Evolutionary conservation across 1,284 basidiomycete species (phyloP).

Genomic region (Marasmius sp.): DNA sequence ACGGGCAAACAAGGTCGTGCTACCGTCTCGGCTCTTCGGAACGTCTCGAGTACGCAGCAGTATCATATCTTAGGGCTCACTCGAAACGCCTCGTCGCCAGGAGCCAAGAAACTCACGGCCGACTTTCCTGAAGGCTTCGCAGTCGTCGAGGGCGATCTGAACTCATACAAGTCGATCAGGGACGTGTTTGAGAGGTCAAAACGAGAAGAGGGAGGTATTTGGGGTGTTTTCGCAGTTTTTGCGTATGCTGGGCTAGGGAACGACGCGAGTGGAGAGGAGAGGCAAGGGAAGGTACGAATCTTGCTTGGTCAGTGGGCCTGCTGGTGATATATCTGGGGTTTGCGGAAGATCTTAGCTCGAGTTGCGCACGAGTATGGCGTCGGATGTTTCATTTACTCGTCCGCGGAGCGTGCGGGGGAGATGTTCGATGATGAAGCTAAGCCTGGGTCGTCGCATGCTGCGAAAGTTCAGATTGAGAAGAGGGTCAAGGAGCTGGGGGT

Average conservation of each 20-base stretch:
- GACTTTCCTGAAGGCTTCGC: constrained; percentile 20
- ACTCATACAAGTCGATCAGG: constrained; percentile 24
- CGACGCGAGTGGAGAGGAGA: constrained; percentile 36
- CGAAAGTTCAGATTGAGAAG: constrained; percentile 39
- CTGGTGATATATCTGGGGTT: background rate
- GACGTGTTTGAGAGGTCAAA: too few relatives aligned
- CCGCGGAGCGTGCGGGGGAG: constrained; percentile 36
- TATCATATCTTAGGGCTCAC: constrained; percentile 41
- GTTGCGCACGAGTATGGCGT: constrained; percentile 35
- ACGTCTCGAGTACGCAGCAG: background rate
- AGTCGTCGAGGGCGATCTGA: constrained; percentile 31
- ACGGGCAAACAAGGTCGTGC: constrained; percentile 7
- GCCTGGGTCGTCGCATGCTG: constrained; percentile 24
- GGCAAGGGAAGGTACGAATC: constrained; percentile 36
- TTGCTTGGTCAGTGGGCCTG: background rate
- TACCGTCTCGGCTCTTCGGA: background rate
- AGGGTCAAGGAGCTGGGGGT: constrained; percentile 33
- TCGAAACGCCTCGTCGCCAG: constrained; percentile 31
- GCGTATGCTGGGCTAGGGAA: constrained; percentile 42
- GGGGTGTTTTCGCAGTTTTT: constrained; percentile 38
- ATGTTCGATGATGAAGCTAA: constrained; percentile 27
- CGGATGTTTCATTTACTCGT: constrained; percentile 34
- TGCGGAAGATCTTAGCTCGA: constrained; percentile 18
- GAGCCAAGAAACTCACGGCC: constrained; percentile 26
- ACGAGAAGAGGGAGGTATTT: constrained; percentile 32